Evolutionary conservation across 1,284 basidiomycete genomes (phyloP).

Genomic region (Wallemia mellicola): DNA sequence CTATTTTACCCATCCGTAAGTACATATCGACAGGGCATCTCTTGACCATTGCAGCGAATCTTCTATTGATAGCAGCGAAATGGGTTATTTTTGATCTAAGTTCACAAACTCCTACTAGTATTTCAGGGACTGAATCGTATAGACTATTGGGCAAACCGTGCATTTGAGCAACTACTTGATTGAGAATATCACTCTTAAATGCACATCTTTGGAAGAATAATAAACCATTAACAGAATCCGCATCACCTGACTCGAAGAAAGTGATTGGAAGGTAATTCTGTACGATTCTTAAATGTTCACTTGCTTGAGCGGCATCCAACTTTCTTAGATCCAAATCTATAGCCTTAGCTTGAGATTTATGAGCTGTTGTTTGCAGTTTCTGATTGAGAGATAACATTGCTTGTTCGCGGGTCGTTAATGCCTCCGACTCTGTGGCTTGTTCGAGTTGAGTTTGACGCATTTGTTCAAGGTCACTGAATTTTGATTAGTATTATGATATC

Average conservation of each 20-base stretch:
- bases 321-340: slow-evolving; percentile 62
- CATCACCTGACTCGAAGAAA: slow-evolving; percentile 48
- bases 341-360: slow-evolving; percentile 58
- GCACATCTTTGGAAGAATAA: slow-evolving; percentile 68
- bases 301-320: slow-evolving; percentile 49
- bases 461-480: slow-evolving; percentile 40
- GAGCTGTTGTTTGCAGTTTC: slow-evolving; percentile 59
- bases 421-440: slow-evolving; percentile 47
- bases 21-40: slow-evolving; percentile 53
- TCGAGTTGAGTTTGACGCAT: slow-evolving; percentile 54
- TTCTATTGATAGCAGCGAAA: slow-evolving; percentile 50
- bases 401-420: slow-evolving; percentile 39
- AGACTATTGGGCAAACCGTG: slow-evolving; percentile 56
- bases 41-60: slow-evolving; percentile 50
- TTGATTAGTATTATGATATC: background rate
- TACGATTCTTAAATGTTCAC: slow-evolving; percentile 33
- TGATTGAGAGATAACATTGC: slow-evolving; percentile 67
- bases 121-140: slow-evolving; percentile 42
- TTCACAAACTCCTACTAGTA: slow-evolving; percentile 65
- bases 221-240: slow-evolving; percentile 55
- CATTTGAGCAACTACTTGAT: slow-evolving; percentile 40
- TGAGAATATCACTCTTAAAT: slow-evolving; percentile 56
- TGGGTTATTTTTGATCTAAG: slow-evolving; percentile 50
- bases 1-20: slow-evolving; percentile 51
- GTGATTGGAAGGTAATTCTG: slow-evolving; percentile 58